Base-by-base conservation (phyloP, 371 early-diverging fungal genomes). In the Mortierella sp. region DNA sequence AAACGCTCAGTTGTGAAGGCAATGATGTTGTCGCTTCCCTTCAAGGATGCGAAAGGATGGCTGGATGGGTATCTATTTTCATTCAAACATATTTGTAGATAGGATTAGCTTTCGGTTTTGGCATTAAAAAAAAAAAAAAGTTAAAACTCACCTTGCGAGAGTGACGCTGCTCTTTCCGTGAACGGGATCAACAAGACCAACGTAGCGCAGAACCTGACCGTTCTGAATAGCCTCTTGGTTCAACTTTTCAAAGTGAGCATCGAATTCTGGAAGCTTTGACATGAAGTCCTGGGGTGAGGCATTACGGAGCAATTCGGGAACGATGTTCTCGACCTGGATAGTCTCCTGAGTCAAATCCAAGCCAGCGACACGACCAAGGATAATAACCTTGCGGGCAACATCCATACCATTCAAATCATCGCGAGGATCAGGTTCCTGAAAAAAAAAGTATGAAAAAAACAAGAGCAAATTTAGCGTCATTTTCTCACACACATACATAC, bases 341-440 rank as follows among this genome's bases (percentile, higher is more conserved):
- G 94, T 92, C 22, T 91, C 92, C 62, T 94, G 86, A 61, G 91
- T 87, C 41, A 97, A 74, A 63, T 90, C 89, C 69, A 94, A 72
- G 8, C 98, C 98, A 33, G 96, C 94, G 36, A 95, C 86, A 61
- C 99, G 94, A 22, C 94, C 97, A 24, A 97, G 89, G 64, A 98
- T 98, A 60, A 72, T 72, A 58, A 93, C 95, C 87, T 98, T 98
- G 70, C 99, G 94, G 21, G 96, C 98, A n/a, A 99, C 98, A 81
- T 99, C 99, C 93, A 98, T 91, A 53, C 99, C 99, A 74, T 97
- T 98, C 77, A 98, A 89, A 77, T 99, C 99, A 83, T 99, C 99
- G 62, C 98, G 90, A 52, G 99, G 98, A 83, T 99, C 98, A 53
- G 99, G 99, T 81, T 99, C 99, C 87, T 90, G 61, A n/a, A 53